Conservation (phyloP, 2,329 filamentous ascomycete species). For the Diaporthe batatas region DNA sequence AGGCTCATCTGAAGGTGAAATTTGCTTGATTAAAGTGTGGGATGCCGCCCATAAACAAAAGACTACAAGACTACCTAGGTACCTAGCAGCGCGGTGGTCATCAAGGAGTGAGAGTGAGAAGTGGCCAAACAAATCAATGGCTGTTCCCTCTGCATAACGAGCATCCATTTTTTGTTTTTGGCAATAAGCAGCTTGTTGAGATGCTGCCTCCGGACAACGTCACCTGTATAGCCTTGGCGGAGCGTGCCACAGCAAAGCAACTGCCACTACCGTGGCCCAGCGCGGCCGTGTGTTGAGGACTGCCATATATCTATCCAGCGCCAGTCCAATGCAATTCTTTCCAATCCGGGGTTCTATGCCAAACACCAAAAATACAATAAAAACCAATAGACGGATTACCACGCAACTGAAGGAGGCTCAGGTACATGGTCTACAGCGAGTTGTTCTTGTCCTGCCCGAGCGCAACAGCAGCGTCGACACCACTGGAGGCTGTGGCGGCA, state of each 20-base stretch:
- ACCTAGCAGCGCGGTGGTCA: not conserved
- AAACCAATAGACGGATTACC: not conserved
- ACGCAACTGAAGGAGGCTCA: not conserved
- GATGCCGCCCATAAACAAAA: not conserved
- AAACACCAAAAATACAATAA: slow-evolving; percentile 8
- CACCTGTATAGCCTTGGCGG: not conserved
- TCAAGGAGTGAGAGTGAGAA: not conserved
- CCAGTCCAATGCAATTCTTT: slow-evolving; percentile 33
- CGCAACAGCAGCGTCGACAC: slow-evolving; percentile 57
- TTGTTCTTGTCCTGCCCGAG: slow-evolving; percentile 48
- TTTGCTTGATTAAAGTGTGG: not conserved
- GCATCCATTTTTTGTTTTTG: not conserved
- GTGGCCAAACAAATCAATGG: not conserved
- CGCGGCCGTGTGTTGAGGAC: slow-evolving; percentile 5
- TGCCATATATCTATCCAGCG: slow-evolving; percentile 29
- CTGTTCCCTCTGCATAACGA: not conserved
- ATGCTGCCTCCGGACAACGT: slow-evolving; percentile 8
- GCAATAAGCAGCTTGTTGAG: slow-evolving; percentile 31
- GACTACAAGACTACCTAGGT: not conserved
- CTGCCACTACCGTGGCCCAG: not conserved
- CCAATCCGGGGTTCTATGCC: slow-evolving; percentile 8
- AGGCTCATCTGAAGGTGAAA: not conserved
- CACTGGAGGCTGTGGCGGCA: slow-evolving; percentile 47
- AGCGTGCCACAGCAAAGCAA: slow-evolving; percentile 8
- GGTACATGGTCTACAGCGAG: slow-evolving; percentile 20